Conservation (phyloP, 495 filamentous ascomycete genomes). For the Penicillium pulvis region DNA sequence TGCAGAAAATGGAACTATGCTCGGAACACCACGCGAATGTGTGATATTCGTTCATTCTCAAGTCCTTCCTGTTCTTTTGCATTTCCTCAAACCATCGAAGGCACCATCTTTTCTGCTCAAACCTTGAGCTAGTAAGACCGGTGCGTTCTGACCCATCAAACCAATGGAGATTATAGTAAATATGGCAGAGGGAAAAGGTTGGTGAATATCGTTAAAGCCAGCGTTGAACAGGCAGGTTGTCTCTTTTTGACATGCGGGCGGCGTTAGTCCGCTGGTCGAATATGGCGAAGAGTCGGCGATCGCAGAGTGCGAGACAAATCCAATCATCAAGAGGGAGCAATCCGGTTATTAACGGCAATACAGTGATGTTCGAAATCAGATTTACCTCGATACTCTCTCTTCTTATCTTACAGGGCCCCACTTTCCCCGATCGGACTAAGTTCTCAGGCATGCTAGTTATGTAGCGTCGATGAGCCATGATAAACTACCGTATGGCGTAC, state of each 20-base stretch:
- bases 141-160: slow-evolving; percentile 7
- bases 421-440: too few species aligned
- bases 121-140: neutral
- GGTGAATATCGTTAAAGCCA: slow-evolving; percentile 1
- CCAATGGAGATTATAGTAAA: neutral
- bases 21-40: neutral
- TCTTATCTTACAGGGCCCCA: too few species aligned
- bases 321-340: slow-evolving; percentile 2
- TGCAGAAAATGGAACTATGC: slow-evolving; percentile 4
- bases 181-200: neutral
- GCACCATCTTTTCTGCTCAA: neutral
- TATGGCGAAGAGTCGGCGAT: neutral
- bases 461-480: too few species aligned
- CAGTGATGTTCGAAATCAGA: too few species aligned
- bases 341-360: neutral
- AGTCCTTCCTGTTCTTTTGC: too few species aligned
- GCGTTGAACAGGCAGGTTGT: neutral
- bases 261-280: neutral
- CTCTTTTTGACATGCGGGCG: neutral
- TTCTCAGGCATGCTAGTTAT: too few species aligned
- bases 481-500: too few species aligned
- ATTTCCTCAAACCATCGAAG: neutral
- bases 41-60: too few species aligned
- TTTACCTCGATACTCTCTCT: too few species aligned
- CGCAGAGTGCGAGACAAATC: slow-evolving; percentile 5